Base-by-base conservation (phyloP, 176 grass and related monocot genomes). In the Zoysia japonica region DNA sequence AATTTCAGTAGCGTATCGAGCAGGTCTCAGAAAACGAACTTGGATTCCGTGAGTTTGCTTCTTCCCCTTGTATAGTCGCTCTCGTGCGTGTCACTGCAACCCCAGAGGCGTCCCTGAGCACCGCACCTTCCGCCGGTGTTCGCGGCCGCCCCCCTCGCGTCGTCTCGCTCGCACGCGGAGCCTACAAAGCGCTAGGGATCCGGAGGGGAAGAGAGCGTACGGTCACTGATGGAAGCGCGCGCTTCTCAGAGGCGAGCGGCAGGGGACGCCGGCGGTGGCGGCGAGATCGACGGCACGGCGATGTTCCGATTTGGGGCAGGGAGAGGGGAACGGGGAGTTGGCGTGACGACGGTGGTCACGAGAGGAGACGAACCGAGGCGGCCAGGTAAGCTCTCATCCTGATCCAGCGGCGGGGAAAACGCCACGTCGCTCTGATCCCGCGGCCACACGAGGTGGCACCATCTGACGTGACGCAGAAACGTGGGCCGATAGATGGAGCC, bases 331-430 rank as follows among this genome's bases (percentile, higher is more conserved):
- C 15, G 15, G 1, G 53, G 53, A 17, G 53, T 16, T 16, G 14
- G n/a, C 17, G 56, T 60, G 56, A 60, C 56, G 56, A 20, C n/a
- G 56, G 56, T 28, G 17, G 56, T 28, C 59, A 15, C 11, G 62
- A 41, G 62, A 40, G 37, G 37, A 14, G 37, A 65, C 12, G 11
- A 14, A 14, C 11, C 12, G 37, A 38, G 38, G 62, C 37, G 62
- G 62, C 38, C 62, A 65, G 62, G 62, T 65, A 65, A 65, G 37
- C 37, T 65, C 61, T 36, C 61, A 40, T 65, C 61, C 35, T 14
- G 11, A 40, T 65, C 61, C 35, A 40, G 11, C 62, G 62, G 62
- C 12, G 37, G 11, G 36, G 1, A 35, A 4, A 63, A 35, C 10
- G 28, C 61, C 61, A 36, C 61, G 61, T 63, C 28, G 35, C 28